Evolutionary conservation across 257 asterid genomes (phyloP).

Genomic region (Petrea volubilis): DNA sequence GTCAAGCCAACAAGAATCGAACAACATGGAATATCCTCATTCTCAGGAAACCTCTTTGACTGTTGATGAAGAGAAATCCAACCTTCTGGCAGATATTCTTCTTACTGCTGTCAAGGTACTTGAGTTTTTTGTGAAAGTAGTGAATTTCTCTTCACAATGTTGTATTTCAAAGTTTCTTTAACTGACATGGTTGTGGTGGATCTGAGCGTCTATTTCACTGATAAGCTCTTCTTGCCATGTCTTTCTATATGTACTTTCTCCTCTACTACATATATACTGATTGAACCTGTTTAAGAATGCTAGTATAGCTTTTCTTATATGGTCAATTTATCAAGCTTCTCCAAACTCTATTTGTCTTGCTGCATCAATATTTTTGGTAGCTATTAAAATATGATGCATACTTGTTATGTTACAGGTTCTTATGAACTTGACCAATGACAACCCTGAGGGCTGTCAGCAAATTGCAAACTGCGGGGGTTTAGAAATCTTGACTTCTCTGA

Average conservation of each 20-base stretch:
- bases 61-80: constrained; percentile 42
- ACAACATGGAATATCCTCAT: constrained; percentile 28
- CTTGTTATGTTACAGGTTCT: constrained; percentile 54
- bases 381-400: constrained; percentile 1
- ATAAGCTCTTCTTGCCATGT: not conserved
- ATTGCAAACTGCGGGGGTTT: constrained; percentile 73
- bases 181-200: not conserved
- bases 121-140: not conserved
- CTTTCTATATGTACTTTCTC: not conserved
- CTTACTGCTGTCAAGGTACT: constrained; percentile 75
- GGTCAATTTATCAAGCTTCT: not conserved
- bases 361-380: not conserved
- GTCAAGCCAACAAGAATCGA: constrained; percentile 52
- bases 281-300: not conserved
- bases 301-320: not conserved
- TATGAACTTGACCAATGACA: constrained; percentile 79
- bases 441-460: constrained; percentile 75
- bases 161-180: not conserved
- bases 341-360: not conserved
- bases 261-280: not conserved
- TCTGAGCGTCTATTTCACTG: not conserved
- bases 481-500: constrained; percentile 64
- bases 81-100: constrained; percentile 76
- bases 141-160: not conserved
- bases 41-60: constrained; percentile 46